Base-by-base conservation (phyloP, 1,139 yeast species). In the Tardiomyces blankii region DNA sequence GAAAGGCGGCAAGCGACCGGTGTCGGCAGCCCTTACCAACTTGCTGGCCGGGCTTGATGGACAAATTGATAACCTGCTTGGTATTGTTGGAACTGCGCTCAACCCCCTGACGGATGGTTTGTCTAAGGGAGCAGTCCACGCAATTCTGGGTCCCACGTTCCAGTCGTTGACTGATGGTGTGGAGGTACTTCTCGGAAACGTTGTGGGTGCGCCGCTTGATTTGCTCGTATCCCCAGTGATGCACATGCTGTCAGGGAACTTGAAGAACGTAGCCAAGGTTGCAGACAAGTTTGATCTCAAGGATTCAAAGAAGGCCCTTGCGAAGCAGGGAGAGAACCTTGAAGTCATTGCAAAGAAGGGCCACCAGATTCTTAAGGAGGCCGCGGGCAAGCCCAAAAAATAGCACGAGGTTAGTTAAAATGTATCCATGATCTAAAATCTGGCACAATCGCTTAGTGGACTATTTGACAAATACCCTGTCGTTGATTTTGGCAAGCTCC, bases 151-250 rank as follows among this genome's bases (percentile, higher is more conserved):
- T 7, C 63, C 64, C 19, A 55, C 58, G 40, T 60, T 60, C 42
- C 62, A 61, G 49, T 54, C 62, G 13, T 48, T 61, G 5, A 59
- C 62, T 42, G 63, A 61, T 47, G 65, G 64, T 32, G 56, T 59
- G 13, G 63, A 61, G 50, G 62, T 59, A 3, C 51, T 60, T 13
- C 45, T 59, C 9, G 56, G 61, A 28, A 56, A 57, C 46, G 41
- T 58, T 11, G 49, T 52, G 32, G 63, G 64, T 13, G 57, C 54
- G 21, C 48, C 50, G 16, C n/a, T 30, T 9, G 35, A 30, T 14
- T 14, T 30, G n/a, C 35, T 30, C 9, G 16, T 30, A 5, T 30
- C 35, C 5, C 35, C 35, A 5, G 35, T 30, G 35, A 30, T 30
- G 35, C 35, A 30, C 16, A 30, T 30, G 35, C 35, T 30, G 3